Conservation (phyloP, 306 rosid genomes). For the Quercus berberidifolia region DNA sequence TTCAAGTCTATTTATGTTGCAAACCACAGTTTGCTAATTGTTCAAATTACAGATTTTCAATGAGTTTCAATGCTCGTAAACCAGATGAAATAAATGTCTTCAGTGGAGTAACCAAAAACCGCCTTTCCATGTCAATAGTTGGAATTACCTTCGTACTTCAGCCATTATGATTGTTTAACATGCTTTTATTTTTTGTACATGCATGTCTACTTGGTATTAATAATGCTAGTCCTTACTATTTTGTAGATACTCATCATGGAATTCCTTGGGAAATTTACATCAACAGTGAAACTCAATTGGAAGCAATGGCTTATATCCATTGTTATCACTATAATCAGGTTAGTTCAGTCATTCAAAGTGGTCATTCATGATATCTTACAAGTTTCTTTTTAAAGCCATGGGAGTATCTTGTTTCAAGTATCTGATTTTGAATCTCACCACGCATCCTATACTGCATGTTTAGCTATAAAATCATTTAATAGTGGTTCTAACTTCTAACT, state of each 20-base stretch:
- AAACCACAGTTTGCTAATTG: too few species aligned
- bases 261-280: constrained; percentile 78
- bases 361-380: not conserved
- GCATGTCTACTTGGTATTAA: not conserved
- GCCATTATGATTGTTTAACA: not conserved
- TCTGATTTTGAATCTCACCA: too few species aligned
- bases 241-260: constrained; percentile 68
- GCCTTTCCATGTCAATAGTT: constrained; percentile 67
- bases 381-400: too few species aligned
- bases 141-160: constrained; percentile 75
- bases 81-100: constrained; percentile 83
- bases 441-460: too few species aligned
- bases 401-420: too few species aligned
- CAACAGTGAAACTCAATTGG: constrained; percentile 63
- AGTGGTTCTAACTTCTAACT: too few species aligned
- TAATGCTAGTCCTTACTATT: constrained; percentile 10
- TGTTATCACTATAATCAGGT: constrained; percentile 61
- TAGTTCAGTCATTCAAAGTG: constrained; percentile 12
- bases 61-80: constrained; percentile 91
- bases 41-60: too few species aligned
- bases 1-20: too few species aligned
- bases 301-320: constrained; percentile 61
- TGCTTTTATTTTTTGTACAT: not conserved
- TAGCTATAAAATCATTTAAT: too few species aligned
- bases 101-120: constrained; percentile 71